phyloP scores from a whole-genome alignment of 179 eudicot species.

The Monotropa hypopitys region DNA sequence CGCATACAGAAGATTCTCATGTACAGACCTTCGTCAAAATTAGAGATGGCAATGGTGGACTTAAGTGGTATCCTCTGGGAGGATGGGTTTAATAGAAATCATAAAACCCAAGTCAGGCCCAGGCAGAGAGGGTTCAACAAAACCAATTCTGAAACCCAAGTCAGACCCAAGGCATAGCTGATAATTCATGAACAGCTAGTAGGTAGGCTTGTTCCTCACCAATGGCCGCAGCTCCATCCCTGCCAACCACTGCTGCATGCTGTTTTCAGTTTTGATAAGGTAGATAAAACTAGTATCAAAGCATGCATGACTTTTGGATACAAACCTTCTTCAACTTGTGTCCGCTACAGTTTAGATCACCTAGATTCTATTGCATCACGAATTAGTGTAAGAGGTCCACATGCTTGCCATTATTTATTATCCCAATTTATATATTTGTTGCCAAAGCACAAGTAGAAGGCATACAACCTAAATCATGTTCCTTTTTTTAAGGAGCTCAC shows the following conservation, averaged over 20 bases:
- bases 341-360: background rate
- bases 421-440: background rate
- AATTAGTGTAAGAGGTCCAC: background rate
- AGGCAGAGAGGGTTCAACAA: background rate
- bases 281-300: background rate
- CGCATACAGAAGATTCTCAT: background rate
- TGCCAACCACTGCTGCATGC: background rate
- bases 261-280: background rate
- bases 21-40: background rate
- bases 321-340: background rate
- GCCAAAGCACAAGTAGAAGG: background rate
- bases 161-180: background rate
- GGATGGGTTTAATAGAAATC: background rate
- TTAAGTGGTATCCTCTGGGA: too few relatives aligned
- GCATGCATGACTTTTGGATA: background rate
- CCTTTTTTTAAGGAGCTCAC: background rate
- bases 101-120: background rate
- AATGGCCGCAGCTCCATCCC: background rate
- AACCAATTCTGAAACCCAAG: background rate
- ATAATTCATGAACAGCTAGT: background rate
- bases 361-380: background rate
- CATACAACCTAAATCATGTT: background rate
- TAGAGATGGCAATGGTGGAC: background rate
- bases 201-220: background rate
- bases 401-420: background rate